Conservation (phyloP, 1,284 basidiomycete species). For the Sporisorium iseilematis-ciliati region DNA sequence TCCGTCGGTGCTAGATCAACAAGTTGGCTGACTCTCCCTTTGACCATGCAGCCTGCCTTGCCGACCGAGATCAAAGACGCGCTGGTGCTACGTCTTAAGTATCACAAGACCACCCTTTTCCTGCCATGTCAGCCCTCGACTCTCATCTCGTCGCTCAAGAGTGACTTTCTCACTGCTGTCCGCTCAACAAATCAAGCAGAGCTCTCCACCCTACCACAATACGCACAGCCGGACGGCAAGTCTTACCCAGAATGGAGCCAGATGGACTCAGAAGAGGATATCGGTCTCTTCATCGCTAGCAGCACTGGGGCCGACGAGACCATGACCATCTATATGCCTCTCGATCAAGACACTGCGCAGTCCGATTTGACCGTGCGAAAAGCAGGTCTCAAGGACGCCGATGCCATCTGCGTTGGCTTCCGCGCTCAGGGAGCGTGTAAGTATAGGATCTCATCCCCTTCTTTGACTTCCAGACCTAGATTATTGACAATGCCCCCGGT, state of each 20-base stretch:
- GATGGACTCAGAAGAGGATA: conserved; percentile 31
- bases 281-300: conserved; percentile 44
- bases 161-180: conserved; percentile 32
- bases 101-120: conserved; percentile 48
- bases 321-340: conserved; percentile 48
- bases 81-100: conserved; percentile 46
- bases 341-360: conserved; percentile 27
- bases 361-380: conserved; percentile 35
- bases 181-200: conserved; percentile 34
- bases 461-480: not conserved
- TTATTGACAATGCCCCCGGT: not conserved
- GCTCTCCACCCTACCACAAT: conserved; percentile 22
- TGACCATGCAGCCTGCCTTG: conserved; percentile 23
- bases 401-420: conserved; percentile 44
- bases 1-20: not conserved
- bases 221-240: conserved; percentile 35
- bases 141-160: conserved; percentile 25
- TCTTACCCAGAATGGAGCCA: conserved; percentile 29
- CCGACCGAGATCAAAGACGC: conserved; percentile 39
- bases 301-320: conserved; percentile 27
- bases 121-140: conserved; percentile 37
- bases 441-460: not conserved
- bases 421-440: conserved; percentile 38
- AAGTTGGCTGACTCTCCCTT: not conserved
- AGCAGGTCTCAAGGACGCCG: conserved; percentile 47